phyloP scores from a whole-genome alignment of 306 rosid genomes.

The Corylus heterophylla region DNA sequence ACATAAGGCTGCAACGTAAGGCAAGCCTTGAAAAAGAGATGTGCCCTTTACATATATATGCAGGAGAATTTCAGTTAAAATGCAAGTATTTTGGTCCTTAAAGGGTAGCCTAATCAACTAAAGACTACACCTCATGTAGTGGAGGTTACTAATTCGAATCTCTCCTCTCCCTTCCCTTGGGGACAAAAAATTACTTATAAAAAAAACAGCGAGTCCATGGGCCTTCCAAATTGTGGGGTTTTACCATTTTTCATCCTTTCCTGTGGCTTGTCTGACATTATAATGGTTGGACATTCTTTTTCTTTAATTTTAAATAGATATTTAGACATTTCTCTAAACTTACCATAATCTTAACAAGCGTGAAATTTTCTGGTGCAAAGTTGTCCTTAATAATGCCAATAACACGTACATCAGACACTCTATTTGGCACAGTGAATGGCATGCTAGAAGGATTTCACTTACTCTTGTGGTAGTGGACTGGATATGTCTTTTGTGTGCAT shows the following conservation, averaged over 20 bases:
- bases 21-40: background rate
- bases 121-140: too few relatives aligned
- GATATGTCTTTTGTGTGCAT: background rate
- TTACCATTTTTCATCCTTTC: background rate
- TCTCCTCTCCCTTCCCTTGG: too few relatives aligned
- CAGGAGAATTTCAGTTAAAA: background rate
- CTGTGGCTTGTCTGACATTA: background rate
- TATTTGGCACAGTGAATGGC: background rate
- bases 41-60: background rate
- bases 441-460: background rate
- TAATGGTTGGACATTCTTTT: background rate
- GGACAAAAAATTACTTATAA: too few relatives aligned
- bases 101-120: too few relatives aligned
- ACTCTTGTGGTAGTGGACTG: background rate
- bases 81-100: background rate
- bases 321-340: background rate
- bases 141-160: too few relatives aligned
- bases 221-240: background rate
- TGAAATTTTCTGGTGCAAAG: background rate
- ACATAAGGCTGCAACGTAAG: background rate
- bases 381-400: background rate
- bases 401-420: background rate
- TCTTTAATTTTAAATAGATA: background rate
- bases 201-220: background rate
- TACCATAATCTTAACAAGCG: background rate